Conservation (phyloP, 495 filamentous ascomycete genomes). For the Jackrogersella multiformis region DNA sequence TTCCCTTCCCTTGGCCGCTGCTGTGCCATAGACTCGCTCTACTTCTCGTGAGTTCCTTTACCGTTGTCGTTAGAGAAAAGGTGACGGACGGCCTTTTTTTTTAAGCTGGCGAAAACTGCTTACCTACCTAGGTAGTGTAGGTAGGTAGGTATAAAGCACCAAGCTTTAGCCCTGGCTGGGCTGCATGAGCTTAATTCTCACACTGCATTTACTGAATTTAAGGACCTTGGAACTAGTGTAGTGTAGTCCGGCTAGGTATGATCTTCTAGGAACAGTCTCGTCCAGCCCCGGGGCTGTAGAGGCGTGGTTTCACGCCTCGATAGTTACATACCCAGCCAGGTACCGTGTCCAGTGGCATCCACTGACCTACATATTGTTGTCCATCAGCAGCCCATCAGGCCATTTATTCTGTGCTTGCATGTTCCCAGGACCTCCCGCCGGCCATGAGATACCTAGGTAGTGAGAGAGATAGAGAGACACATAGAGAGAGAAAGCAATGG, state of each 20-base stretch:
- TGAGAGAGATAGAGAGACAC: no score
- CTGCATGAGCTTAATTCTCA: conserved; percentile 40
- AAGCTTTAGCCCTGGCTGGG: conserved; percentile 35
- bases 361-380: conserved; percentile 37
- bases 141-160: no score
- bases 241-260: conserved; percentile 14
- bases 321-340: conserved; percentile 31
- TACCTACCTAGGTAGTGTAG: no score
- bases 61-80: neutral
- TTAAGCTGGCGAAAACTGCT: conserved; percentile 18
- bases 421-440: conserved; percentile 37
- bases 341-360: conserved; percentile 13
- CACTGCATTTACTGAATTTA: conserved; percentile 37
- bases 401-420: conserved; percentile 39
- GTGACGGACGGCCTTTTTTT: conserved; percentile 16
- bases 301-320: conserved; percentile 42
- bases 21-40: conserved; percentile 17
- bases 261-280: conserved; percentile 40
- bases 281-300: conserved; percentile 28
- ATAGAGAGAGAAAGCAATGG: conserved; percentile 18
- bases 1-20: conserved; percentile 11
- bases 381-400: conserved; percentile 40
- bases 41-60: neutral
- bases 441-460: conserved; percentile 7
- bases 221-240: conserved; percentile 17